Evolutionary conservation across 108 stramenopile species (phyloP).

Genomic region (Skeletonema tropicum): DNA sequence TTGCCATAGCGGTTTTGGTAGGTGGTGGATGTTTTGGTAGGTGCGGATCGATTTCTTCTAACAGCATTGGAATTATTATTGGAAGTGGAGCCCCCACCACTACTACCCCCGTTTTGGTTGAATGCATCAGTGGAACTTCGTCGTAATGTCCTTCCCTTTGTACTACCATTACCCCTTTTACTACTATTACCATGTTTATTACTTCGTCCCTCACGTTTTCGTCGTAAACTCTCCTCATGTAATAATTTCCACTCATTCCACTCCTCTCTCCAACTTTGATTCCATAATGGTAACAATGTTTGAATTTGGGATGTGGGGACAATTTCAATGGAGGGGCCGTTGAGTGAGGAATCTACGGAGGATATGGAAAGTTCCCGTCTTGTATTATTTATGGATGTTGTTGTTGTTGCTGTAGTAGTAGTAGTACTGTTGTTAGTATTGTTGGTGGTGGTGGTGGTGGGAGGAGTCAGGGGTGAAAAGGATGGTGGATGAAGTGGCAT

Average conservation of each 20-base stretch:
- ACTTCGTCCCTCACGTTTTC: background rate
- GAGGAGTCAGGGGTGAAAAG: background rate
- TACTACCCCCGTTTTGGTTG: too few species aligned
- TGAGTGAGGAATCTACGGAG: conserved; percentile 21
- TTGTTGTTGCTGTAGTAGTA: conserved; percentile 3
- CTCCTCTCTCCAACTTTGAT: conserved; percentile 28
- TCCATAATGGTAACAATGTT: conserved; percentile 30
- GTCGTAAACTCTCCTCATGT: background rate
- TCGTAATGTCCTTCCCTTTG: too few species aligned
- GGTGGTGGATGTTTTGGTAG: background rate
- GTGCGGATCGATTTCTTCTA: background rate
- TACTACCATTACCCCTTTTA: background rate
- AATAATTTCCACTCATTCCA: conserved; percentile 17
- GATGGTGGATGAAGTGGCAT: background rate
- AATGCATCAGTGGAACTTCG: too few species aligned
- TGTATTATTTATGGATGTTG: too few species aligned
- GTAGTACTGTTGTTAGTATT: too few species aligned
- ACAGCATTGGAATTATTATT: background rate
- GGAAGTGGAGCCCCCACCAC: too few species aligned
- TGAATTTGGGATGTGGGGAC: conserved; percentile 21
- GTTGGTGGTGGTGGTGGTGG: too few species aligned
- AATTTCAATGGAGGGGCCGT: conserved; percentile 22
- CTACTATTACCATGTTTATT: too few species aligned
- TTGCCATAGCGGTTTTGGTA: conserved; percentile 18
- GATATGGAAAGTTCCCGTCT: conserved; percentile 16